phyloP scores from a whole-genome alignment of 2,329 filamentous ascomycete species.

The Venturia oleaginea region DNA sequence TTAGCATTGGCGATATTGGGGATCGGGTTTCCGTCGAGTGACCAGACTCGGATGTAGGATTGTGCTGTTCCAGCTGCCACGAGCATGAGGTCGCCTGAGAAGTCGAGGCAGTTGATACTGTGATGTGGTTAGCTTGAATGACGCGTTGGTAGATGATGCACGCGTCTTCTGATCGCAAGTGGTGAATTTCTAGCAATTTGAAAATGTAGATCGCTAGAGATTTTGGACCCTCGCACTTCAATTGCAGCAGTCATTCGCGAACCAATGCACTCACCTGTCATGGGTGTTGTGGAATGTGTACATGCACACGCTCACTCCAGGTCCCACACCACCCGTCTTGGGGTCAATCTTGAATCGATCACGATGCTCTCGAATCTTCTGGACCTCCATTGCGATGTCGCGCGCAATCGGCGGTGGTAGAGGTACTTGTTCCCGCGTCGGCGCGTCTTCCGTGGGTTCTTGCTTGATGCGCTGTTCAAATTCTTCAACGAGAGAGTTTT shows the following conservation, averaged over 20 bases:
- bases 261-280: constrained; percentile 56
- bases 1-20: constrained; percentile 54
- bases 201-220: neutral
- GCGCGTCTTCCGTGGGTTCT: constrained; percentile 79
- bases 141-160: neutral
- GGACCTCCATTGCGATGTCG: constrained; percentile 89
- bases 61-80: constrained; percentile 85
- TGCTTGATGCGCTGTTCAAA: constrained; percentile 83
- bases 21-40: constrained; percentile 74
- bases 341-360: constrained; percentile 85
- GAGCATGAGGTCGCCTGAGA: constrained; percentile 81
- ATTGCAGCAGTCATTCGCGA: neutral
- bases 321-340: constrained; percentile 72
- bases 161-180: neutral
- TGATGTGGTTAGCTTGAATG: constrained; percentile 18
- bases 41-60: constrained; percentile 94
- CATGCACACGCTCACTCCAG: constrained; percentile 85
- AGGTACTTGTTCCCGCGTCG: constrained; percentile 68
- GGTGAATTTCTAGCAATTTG: neutral
- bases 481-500: constrained; percentile 69
- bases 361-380: constrained; percentile 84
- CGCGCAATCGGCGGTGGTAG: constrained; percentile 79
- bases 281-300: constrained; percentile 97
- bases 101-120: constrained; percentile 87
- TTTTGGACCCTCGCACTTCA: neutral